phyloP scores from a whole-genome alignment of 768 basidiomycete genomes.

The Lentinus tigrinus region DNA sequence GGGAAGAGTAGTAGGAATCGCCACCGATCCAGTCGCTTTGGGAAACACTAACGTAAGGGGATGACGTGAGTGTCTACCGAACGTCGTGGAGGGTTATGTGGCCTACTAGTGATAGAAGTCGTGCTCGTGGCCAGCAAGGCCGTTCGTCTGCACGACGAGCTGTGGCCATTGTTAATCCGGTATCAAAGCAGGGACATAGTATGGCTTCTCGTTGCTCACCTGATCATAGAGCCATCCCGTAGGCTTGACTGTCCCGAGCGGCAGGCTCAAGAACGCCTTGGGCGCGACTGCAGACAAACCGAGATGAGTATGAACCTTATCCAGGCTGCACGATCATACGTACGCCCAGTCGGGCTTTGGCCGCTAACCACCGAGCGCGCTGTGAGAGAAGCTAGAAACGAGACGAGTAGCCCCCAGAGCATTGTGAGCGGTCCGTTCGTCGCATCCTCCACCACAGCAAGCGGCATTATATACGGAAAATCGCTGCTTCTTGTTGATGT shows the following conservation, averaged over 20 bases:
- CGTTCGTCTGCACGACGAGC: slow-evolving; percentile 34
- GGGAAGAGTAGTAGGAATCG: slow-evolving; percentile 31
- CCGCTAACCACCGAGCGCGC: neutral
- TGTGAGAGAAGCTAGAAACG: slow-evolving; percentile 6
- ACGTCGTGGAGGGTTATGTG: too few species aligned
- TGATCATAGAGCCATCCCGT: slow-evolving; percentile 33
- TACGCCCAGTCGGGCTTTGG: slow-evolving; percentile 8
- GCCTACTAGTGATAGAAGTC: slow-evolving; percentile 36
- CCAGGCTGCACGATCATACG: neutral
- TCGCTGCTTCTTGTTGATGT: neutral
- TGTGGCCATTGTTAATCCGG: slow-evolving; percentile 1
- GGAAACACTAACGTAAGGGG: slow-evolving; percentile 23
- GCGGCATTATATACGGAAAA: slow-evolving; percentile 7
- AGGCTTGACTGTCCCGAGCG: slow-evolving; percentile 30
- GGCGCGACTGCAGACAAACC: slow-evolving; percentile 24
- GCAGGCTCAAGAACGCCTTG: slow-evolving; percentile 30
- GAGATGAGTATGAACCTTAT: neutral
- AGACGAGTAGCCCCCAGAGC: slow-evolving; percentile 4
- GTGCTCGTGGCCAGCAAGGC: slow-evolving; percentile 36
- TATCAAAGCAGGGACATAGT: neutral
- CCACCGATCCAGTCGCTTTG: slow-evolving; percentile 37
- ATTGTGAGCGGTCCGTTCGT: slow-evolving; percentile 7
- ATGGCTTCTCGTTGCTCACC: slow-evolving; percentile 3
- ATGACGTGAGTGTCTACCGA: neutral
- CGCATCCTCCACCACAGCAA: neutral